Evolutionary conservation across 23 red algal species (phyloP).

Genomic region (Gracilaria gracilis): DNA sequence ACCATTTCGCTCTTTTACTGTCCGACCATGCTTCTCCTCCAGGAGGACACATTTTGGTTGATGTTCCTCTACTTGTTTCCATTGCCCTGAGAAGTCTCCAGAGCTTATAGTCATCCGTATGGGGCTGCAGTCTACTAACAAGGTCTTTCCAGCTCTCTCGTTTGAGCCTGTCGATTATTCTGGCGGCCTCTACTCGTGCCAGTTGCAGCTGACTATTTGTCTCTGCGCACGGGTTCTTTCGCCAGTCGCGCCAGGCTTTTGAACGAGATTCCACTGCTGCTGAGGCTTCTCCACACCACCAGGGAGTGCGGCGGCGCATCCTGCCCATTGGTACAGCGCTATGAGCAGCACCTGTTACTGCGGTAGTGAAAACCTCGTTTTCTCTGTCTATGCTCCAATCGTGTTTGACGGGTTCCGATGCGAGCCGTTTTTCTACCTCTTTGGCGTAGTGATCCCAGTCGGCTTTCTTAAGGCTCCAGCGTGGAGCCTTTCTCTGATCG

Average conservation of each 20-base stretch:
- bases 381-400: too few relatives aligned
- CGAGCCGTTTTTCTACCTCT: too few relatives aligned
- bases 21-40: background rate
- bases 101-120: background rate
- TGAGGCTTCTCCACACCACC: background rate
- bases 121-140: background rate
- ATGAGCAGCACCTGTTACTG: background rate
- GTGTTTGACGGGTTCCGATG: too few relatives aligned
- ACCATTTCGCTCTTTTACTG: background rate
- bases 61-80: background rate
- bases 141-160: background rate
- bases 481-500: too few relatives aligned
- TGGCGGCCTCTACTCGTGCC: background rate
- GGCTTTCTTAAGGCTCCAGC: too few relatives aligned
- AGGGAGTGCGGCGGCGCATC: background rate
- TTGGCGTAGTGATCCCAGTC: too few relatives aligned
- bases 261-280: background rate
- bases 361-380: too few relatives aligned
- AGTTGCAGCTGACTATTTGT: background rate
- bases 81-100: background rate
- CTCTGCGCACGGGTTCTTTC: background rate
- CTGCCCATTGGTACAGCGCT: background rate
- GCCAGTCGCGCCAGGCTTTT: background rate
- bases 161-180: background rate
- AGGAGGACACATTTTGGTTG: background rate